These are phyloP conservation scores for Aspergillus vadensis DNA, from an alignment of 2,329 filamentous ascomycete species.

Conservation along the genomic window DNA sequence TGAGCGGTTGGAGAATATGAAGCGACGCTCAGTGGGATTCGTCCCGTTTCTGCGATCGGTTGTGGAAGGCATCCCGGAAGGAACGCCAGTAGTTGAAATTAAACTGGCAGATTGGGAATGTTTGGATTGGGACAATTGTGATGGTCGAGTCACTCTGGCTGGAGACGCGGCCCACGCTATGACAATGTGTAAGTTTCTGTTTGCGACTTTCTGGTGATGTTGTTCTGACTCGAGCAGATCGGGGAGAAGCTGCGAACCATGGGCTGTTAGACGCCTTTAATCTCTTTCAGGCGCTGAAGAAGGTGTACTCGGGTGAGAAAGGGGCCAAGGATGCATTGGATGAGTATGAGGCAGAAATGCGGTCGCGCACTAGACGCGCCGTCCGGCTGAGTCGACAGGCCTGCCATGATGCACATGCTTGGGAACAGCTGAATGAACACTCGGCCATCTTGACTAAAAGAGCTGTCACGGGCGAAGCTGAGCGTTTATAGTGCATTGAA, in stretches of 20 bases:
- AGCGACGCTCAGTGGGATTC: conserved; percentile 30
- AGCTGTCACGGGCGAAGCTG: neutral
- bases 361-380: conserved; percentile 30
- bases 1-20: conserved; percentile 46
- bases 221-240: conserved; percentile 21
- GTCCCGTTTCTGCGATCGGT: conserved; percentile 24
- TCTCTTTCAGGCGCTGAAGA: conserved; percentile 21
- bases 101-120: conserved; percentile 34
- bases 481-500: neutral
- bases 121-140: conserved; percentile 33
- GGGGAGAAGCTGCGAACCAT: conserved; percentile 38
- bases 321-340: conserved; percentile 22
- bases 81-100: conserved; percentile 30
- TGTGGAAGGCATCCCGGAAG: conserved; percentile 29
- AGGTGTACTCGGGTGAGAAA: conserved; percentile 13
- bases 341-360: conserved; percentile 37
- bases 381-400: conserved; percentile 39
- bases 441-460: conserved; percentile 34
- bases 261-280: conserved; percentile 32
- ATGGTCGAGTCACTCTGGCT: conserved; percentile 32
- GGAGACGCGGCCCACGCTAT: conserved; percentile 39
- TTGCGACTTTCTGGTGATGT: neutral
- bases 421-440: conserved; percentile 28
- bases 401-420: conserved; percentile 39
- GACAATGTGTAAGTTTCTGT: conserved; percentile 33